Evolutionary conservation across 306 rosid genomes (phyloP).

Genomic region (Pyrus pyrifolia): DNA sequence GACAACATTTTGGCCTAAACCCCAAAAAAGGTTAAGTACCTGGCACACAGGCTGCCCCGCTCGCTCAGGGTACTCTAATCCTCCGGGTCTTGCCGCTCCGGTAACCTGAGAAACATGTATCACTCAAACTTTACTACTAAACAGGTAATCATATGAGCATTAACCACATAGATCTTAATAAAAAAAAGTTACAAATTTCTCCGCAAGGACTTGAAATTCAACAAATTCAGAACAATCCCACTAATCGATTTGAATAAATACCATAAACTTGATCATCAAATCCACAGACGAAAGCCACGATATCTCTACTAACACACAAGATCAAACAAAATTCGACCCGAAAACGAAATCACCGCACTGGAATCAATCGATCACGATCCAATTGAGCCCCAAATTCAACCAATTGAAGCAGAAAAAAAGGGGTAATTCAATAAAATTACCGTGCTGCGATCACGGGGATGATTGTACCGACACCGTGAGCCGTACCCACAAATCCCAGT

Average conservation of each 20-base stretch:
- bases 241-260: conserved; percentile 1
- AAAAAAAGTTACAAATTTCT: background rate
- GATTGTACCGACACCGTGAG: conserved; percentile 91
- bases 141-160: background rate
- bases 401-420: background rate
- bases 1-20: conserved; percentile 7
- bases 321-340: conserved; percentile 27
- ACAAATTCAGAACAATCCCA: conserved; percentile 11
- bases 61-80: conserved; percentile 80
- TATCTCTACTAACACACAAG: conserved; percentile 17
- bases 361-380: conserved; percentile 21
- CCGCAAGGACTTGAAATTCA: conserved; percentile 6
- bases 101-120: conserved; percentile 46
- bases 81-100: conserved; percentile 70
- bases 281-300: background rate
- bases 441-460: conserved; percentile 81
- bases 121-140: conserved; percentile 25
- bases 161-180: conserved; percentile 28
- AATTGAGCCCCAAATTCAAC: conserved; percentile 15
- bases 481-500: conserved; percentile 95
- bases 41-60: conserved; percentile 90
- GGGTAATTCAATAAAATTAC: conserved; percentile 34
- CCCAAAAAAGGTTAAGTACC: conserved; percentile 48
- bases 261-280: conserved; percentile 13
- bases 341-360: conserved; percentile 15